Percentiles rank a stretch among this genome's conserved stretches.
Conservation (phyloP, 2,329 filamentous ascomycete genomes). For the Trichoderma pleuroti region DNA sequence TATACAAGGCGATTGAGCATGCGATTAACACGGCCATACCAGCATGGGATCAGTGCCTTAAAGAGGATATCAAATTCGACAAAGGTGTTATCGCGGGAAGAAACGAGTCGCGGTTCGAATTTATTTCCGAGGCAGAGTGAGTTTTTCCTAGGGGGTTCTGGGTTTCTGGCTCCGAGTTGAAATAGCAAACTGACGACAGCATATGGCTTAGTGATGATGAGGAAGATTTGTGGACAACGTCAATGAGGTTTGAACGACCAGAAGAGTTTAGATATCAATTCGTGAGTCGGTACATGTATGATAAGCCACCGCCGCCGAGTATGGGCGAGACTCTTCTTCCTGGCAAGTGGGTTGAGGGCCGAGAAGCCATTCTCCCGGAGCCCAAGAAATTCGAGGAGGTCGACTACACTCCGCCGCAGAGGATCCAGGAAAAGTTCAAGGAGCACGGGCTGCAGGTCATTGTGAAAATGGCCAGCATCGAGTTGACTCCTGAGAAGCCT, state of each 20-base stretch:
- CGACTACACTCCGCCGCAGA: slow-evolving; percentile 9
- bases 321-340: not conserved
- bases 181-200: not conserved
- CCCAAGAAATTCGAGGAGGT: slow-evolving; percentile 16
- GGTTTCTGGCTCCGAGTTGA: not conserved
- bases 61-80: not conserved
- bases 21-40: slow-evolving; percentile 35
- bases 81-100: not conserved
- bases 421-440: slow-evolving; percentile 23
- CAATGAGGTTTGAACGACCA: not conserved
- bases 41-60: slow-evolving; percentile 44
- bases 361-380: slow-evolving; percentile 24
- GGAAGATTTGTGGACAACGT: not conserved
- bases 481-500: slow-evolving; percentile 51
- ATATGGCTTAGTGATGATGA: not conserved
- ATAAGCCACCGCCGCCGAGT: not conserved
- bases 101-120: not conserved
- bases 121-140: not conserved
- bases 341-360: slow-evolving; percentile 20
- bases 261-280: not conserved
- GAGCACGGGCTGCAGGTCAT: slow-evolving; percentile 54
- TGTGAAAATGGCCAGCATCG: slow-evolving; percentile 54
- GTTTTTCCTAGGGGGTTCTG: not conserved
- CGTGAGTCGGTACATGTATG: not conserved
- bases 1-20: slow-evolving; percentile 36